Evolutionary conservation across 495 filamentous ascomycete genomes (phyloP).

Genomic region (Bathelium albidoporum): DNA sequence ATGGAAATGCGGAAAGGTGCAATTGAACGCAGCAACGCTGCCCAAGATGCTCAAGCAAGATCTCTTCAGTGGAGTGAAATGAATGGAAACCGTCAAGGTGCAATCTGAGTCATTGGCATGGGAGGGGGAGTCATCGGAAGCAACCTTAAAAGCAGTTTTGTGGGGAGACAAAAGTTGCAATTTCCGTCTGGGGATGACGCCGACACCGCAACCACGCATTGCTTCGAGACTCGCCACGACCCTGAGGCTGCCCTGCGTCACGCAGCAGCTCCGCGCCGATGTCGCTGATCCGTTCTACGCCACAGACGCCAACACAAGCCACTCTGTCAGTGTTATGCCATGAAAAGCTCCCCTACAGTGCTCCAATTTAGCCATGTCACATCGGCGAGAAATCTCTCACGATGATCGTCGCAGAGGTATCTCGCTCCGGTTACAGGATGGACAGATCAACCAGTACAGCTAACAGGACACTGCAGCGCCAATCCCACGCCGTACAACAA

Average conservation of each 20-base stretch:
- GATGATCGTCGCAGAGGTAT: conserved; percentile 5
- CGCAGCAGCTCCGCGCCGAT: background rate
- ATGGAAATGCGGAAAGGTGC: background rate
- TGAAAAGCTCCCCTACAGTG: too few species aligned
- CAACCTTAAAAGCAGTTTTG: background rate
- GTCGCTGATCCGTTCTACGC: too few species aligned
- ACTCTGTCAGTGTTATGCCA: too few species aligned
- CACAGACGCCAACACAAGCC: too few species aligned
- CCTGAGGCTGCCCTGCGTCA: background rate
- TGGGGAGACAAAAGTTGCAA: background rate
- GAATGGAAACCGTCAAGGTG: background rate
- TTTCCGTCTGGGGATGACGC: background rate
- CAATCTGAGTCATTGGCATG: background rate
- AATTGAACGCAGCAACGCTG: background rate
- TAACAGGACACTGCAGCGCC: background rate
- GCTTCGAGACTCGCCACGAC: background rate
- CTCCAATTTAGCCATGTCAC: background rate
- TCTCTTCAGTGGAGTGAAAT: background rate
- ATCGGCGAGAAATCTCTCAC: background rate
- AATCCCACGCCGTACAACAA: conserved; percentile 23
- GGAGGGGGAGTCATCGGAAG: background rate
- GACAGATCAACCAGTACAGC: background rate
- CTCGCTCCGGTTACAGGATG: background rate
- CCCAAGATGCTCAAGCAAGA: background rate
- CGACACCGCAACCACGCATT: background rate